A percentile compares a stretch with the other conserved stretches of the same genome.
phyloP scores from a whole-genome alignment of 2,329 filamentous ascomycete species.

The Paecilomyces sp. region DNA sequence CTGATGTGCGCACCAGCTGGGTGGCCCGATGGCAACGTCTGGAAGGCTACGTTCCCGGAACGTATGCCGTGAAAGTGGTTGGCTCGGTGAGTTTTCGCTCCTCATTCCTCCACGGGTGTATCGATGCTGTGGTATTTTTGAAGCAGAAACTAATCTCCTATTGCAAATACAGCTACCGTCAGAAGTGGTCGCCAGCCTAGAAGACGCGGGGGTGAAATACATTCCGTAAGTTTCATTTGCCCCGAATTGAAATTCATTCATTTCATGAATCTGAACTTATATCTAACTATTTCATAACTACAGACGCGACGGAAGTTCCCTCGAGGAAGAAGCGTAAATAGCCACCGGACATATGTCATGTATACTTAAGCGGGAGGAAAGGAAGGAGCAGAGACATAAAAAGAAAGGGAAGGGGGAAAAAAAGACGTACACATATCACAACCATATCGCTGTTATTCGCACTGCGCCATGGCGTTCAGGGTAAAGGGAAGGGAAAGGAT shows the following conservation, averaged over 20 bases:
- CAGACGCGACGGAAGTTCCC: constrained; percentile 40
- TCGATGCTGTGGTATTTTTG: too few species aligned
- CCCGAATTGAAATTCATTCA: not conserved
- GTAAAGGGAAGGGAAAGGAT: too few species aligned
- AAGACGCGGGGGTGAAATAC: constrained; percentile 55
- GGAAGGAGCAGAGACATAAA: too few species aligned
- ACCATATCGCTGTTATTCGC: too few species aligned
- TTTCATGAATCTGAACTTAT: not conserved
- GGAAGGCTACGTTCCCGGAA: constrained; percentile 77
- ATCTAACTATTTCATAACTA: constrained; percentile 1
- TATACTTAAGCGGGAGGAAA: too few species aligned
- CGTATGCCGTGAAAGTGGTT: constrained; percentile 92
- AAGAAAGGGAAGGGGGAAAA: too few species aligned
- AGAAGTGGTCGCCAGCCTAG: constrained; percentile 49
- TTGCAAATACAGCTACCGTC: constrained; percentile 42
- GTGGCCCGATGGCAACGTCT: constrained; percentile 94
- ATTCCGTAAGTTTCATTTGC: constrained; percentile 42
- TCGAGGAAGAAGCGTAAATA: constrained; percentile 33
- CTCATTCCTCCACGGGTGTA: too few species aligned
- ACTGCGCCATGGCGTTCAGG: too few species aligned
- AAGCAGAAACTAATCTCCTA: too few species aligned
- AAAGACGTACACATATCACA: too few species aligned
- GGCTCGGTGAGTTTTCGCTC: constrained; percentile 51
- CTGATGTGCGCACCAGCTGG: constrained; percentile 80
- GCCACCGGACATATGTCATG: too few species aligned